phyloP scores from a whole-genome alignment of 1,139 yeast species.

The Debaryomyces robertsiae region DNA sequence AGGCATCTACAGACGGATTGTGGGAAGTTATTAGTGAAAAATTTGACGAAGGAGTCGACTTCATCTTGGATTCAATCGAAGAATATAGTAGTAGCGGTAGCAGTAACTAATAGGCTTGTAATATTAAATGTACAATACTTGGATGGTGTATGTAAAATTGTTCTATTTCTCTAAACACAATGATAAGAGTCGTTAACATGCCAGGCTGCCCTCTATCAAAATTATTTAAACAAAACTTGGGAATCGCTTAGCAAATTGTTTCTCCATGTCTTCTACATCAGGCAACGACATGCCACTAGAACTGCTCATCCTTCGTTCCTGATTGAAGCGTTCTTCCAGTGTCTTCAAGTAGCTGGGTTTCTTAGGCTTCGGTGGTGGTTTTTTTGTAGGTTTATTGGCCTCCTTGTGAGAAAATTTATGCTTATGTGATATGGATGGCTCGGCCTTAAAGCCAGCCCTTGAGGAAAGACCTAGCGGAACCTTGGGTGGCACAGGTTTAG shows the following conservation, averaged over 20 bases:
- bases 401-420: neutral
- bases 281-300: slow-evolving; percentile 51
- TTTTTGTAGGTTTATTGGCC: slow-evolving; percentile 22
- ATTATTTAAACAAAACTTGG: slow-evolving; percentile 50
- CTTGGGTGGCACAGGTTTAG: slow-evolving; percentile 29
- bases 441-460: neutral
- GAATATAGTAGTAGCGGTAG: slow-evolving; percentile 39
- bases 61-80: slow-evolving; percentile 74
- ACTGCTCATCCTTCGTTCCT: slow-evolving; percentile 34
- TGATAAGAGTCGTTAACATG: too few relatives aligned
- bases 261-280: slow-evolving; percentile 59
- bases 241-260: slow-evolving; percentile 53
- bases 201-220: too few relatives aligned
- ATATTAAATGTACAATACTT: slow-evolving; percentile 3
- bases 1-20: slow-evolving; percentile 70
- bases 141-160: neutral
- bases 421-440: neutral
- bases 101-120: slow-evolving; percentile 11
- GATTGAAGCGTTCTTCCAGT: slow-evolving; percentile 20
- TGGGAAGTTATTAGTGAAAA: slow-evolving; percentile 79
- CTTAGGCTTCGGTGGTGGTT: slow-evolving; percentile 63
- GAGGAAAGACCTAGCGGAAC: slow-evolving; percentile 25
- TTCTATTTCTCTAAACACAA: too few relatives aligned
- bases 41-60: slow-evolving; percentile 84
- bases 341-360: slow-evolving; percentile 60